Conservation (phyloP, 2,329 filamentous ascomycete species). For the Alternaria triticina region DNA sequence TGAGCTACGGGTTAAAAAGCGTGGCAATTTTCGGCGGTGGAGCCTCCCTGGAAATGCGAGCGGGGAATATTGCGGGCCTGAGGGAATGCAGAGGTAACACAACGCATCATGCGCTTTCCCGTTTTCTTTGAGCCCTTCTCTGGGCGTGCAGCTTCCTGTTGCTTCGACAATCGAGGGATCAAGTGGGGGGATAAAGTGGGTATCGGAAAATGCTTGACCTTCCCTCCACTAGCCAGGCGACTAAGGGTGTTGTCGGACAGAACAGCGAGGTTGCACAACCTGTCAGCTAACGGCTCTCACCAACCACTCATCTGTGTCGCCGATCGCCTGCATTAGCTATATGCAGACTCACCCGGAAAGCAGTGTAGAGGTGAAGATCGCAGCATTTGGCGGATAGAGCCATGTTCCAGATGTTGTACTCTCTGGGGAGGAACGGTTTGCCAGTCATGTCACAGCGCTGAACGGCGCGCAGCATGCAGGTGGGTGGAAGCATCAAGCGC, state of each 20-base stretch:
- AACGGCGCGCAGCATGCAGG: conserved; percentile 24
- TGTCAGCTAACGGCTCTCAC: conserved; percentile 27
- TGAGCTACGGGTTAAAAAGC: background rate
- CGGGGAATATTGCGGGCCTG: background rate
- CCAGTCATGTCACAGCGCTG: background rate
- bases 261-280: conserved; percentile 20
- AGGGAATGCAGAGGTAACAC: conserved; percentile 4
- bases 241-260: conserved; percentile 4
- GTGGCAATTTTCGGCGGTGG: background rate
- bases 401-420: conserved; percentile 25
- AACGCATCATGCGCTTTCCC: conserved; percentile 8
- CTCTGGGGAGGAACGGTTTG: background rate
- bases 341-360: conserved; percentile 31
- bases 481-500: conserved; percentile 29
- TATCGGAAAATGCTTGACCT: conserved; percentile 14
- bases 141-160: background rate
- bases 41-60: background rate
- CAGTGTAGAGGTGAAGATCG: conserved; percentile 20
- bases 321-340: conserved; percentile 38
- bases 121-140: conserved; percentile 4
- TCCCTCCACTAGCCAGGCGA: conserved; percentile 3
- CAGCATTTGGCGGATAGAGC: conserved; percentile 15
- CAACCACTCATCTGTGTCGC: conserved; percentile 12
- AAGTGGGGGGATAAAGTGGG: conserved; percentile 5
- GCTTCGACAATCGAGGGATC: conserved; percentile 13